These are phyloP conservation scores for Termitomyces sp. DNA, from an alignment of 768 basidiomycete species.

Conservation along the genomic window DNA sequence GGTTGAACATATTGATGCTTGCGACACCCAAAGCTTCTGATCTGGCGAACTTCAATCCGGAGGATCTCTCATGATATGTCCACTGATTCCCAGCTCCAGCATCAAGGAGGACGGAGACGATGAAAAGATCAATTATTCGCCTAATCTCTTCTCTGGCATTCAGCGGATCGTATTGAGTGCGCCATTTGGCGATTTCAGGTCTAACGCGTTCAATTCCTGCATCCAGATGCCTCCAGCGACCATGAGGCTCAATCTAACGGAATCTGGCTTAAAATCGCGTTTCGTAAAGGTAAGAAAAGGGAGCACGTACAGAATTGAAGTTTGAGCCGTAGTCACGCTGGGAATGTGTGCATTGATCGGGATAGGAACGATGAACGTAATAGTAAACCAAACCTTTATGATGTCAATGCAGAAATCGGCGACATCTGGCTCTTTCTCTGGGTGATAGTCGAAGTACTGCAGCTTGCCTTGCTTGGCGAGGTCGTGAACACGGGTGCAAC, in stretches of 20 bases:
- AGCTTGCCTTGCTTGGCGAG: constrained; percentile 72
- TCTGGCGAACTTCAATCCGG: constrained; percentile 49
- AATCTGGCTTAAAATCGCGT: background rate
- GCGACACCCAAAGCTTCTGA: constrained; percentile 88
- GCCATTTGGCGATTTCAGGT: constrained; percentile 57
- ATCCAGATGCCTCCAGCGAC: constrained; percentile 88
- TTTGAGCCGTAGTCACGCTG: constrained; percentile 78
- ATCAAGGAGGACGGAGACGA: constrained; percentile 89
- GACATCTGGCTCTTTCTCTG: constrained; percentile 64
- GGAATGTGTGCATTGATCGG: background rate
- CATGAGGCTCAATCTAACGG: constrained; percentile 78
- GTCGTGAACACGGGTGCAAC: constrained; percentile 72
- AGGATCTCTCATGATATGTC: constrained; percentile 61
- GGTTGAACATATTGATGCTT: constrained; percentile 82
- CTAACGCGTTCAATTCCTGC: constrained; percentile 58
- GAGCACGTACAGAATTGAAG: constrained; percentile 49
- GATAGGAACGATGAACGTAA: background rate
- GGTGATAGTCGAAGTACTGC: constrained; percentile 82
- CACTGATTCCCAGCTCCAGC: constrained; percentile 88
- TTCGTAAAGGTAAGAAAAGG: background rate
- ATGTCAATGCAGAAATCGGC: constrained; percentile 70
- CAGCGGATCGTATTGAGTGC: constrained; percentile 29
- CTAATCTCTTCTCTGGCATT: constrained; percentile 57
- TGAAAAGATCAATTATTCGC: constrained; percentile 83
- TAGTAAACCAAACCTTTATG: constrained; percentile 55